Percentiles rank a stretch among this genome's conserved stretches.
Evolutionary conservation across 768 basidiomycete species (phyloP).

Genomic region (Daedaleopsis sinensis): DNA sequence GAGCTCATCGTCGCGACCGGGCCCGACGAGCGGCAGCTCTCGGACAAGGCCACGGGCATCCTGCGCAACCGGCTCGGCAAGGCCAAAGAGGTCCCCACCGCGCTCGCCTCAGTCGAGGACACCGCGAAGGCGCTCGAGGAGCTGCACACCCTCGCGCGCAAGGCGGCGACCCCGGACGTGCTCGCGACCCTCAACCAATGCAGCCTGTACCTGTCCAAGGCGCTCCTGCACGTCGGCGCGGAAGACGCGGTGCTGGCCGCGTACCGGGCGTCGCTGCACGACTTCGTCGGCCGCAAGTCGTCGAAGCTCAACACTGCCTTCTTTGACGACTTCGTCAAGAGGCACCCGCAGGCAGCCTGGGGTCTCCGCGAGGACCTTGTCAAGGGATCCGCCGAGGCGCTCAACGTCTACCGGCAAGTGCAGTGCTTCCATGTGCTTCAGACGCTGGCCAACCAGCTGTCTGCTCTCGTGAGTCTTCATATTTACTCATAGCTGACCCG

Average conservation of each 20-base stretch:
- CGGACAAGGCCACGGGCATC: conserved; percentile 84
- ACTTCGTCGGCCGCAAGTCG: conserved; percentile 81
- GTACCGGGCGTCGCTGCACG: conserved; percentile 68
- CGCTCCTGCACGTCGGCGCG: conserved; percentile 41
- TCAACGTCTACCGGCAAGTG: conserved; percentile 76
- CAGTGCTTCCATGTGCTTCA: conserved; percentile 79
- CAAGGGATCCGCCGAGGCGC: conserved; percentile 54
- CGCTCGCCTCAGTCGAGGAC: conserved; percentile 46
- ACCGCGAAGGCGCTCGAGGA: conserved; percentile 53
- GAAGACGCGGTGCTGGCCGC: conserved; percentile 49
- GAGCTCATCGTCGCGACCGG: conserved; percentile 69
- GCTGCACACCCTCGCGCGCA: conserved; percentile 74
- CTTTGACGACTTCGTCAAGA: conserved; percentile 77
- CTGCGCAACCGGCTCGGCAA: conserved; percentile 75
- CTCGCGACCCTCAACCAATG: conserved; percentile 67
- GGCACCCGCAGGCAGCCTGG: conserved; percentile 70
- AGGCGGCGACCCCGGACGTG: conserved; percentile 60
- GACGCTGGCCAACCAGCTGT: conserved; percentile 57
- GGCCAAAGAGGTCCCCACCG: conserved; percentile 63
- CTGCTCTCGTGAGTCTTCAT: conserved; percentile 45
- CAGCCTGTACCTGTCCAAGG: conserved; percentile 68
- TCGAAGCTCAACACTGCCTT: conserved; percentile 74
- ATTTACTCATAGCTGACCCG: neutral
- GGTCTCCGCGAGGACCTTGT: conserved; percentile 61
- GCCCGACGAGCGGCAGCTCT: conserved; percentile 83